Evolutionary conservation across 345 rosid genomes (phyloP).

Genomic region (Salix viminalis): DNA sequence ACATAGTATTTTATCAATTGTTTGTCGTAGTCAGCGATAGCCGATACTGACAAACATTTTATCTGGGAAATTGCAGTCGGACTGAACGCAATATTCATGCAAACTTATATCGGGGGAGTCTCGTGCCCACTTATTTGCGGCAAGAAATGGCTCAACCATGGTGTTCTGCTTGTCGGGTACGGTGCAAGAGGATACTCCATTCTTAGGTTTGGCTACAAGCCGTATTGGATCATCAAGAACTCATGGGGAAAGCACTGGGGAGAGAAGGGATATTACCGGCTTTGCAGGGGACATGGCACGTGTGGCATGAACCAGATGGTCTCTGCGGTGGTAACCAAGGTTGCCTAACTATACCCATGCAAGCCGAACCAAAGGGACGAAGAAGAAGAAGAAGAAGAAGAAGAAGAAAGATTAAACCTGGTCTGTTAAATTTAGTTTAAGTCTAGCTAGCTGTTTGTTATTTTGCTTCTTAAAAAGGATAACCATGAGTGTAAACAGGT

Average conservation of each 20-base stretch:
- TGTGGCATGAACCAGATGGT: slow-evolving; percentile 87
- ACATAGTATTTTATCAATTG: no score
- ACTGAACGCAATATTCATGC: slow-evolving; percentile 78
- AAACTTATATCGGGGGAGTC: slow-evolving; percentile 83
- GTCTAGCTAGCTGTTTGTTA: no score
- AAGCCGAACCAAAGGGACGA: neutral
- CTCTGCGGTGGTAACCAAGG: slow-evolving; percentile 67
- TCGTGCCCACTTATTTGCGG: slow-evolving; percentile 82
- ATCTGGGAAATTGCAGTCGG: slow-evolving; percentile 46
- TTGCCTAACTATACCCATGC: slow-evolving; percentile 3
- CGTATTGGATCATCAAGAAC: slow-evolving; percentile 85
- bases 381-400: neutral
- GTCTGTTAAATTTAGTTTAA: no score
- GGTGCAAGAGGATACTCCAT: slow-evolving; percentile 75
- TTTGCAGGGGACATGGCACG: slow-evolving; percentile 67
- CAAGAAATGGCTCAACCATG: slow-evolving; percentile 66
- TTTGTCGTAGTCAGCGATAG: neutral
- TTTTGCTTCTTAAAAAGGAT: no score
- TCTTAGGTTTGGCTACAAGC: slow-evolving; percentile 57
- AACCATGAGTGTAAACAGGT: no score
- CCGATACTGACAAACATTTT: neutral
- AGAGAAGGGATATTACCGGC: slow-evolving; percentile 67
- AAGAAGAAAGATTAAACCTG: no score
- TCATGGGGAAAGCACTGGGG: slow-evolving; percentile 92
- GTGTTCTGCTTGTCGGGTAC: slow-evolving; percentile 75